Percentiles rank a stretch among this genome's conserved stretches.
These are phyloP conservation scores for Boeremia exigua DNA, from an alignment of 2,329 filamentous ascomycete genomes.

Conservation along the genomic window DNA sequence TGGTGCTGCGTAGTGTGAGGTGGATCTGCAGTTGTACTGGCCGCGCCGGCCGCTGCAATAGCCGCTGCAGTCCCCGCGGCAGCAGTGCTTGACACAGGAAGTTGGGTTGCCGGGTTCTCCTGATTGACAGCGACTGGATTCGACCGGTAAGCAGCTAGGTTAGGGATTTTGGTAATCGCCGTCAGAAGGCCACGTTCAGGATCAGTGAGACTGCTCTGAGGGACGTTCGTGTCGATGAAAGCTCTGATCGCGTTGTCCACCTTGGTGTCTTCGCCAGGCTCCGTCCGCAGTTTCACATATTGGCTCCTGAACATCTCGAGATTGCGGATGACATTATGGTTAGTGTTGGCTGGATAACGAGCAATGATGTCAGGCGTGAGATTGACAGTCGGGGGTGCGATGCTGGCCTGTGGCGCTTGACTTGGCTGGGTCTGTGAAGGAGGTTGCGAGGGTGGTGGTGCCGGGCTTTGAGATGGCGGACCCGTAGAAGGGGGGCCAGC, in stretches of 20 bases:
- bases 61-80: constrained; percentile 40
- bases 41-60: constrained; percentile 43
- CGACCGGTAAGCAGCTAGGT: constrained; percentile 24
- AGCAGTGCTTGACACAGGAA: constrained; percentile 19
- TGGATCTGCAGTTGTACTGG: constrained; percentile 19
- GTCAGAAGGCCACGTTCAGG: constrained; percentile 32
- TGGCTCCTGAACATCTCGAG: constrained; percentile 43
- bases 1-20: neutral
- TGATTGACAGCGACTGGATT: constrained; percentile 19
- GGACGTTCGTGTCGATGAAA: constrained; percentile 35
- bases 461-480: constrained; percentile 12
- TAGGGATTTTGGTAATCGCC: constrained; percentile 33
- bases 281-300: constrained; percentile 34
- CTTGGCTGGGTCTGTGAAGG: constrained; percentile 5
- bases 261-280: constrained; percentile 35
- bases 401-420: constrained; percentile 6
- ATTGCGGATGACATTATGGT: constrained; percentile 39
- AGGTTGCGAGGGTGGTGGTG: constrained; percentile 14
- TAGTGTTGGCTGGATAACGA: constrained; percentile 38
- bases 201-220: constrained; percentile 30
- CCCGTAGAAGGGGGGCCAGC: neutral
- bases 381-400: constrained; percentile 7
- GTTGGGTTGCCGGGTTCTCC: constrained; percentile 12
- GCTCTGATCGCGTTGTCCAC: constrained; percentile 45
- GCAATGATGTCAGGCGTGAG: constrained; percentile 31